Evolutionary conservation across 768 basidiomycete genomes (phyloP).

Genomic region (Termitomyces sp.): DNA sequence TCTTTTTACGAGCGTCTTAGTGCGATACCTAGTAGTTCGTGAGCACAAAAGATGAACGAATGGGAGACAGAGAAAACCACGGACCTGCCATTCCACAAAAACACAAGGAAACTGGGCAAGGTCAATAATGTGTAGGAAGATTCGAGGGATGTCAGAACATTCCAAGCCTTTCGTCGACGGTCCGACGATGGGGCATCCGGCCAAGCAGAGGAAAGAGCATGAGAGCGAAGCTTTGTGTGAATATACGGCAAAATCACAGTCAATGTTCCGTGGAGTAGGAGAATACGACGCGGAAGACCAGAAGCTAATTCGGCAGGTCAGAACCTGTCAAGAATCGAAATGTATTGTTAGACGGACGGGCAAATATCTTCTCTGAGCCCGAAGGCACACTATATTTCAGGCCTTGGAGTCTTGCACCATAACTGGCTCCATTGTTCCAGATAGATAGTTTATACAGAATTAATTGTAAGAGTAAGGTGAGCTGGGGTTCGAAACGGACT

Average conservation of each 20-base stretch:
- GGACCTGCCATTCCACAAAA: slow-evolving; percentile 84
- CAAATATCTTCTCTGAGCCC: slow-evolving; percentile 18
- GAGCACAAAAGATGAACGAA: not conserved
- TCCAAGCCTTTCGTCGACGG: slow-evolving; percentile 71
- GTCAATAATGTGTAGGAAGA: slow-evolving; percentile 59
- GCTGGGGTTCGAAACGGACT: slow-evolving; percentile 69
- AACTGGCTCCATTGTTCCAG: slow-evolving; percentile 77
- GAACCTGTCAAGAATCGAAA: slow-evolving; percentile 3
- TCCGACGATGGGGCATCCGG: slow-evolving; percentile 86
- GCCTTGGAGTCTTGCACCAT: slow-evolving; percentile 82
- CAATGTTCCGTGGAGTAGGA: slow-evolving; percentile 66
- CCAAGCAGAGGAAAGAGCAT: slow-evolving; percentile 85
- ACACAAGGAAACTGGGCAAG: slow-evolving; percentile 75
- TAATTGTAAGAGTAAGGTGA: slow-evolving; percentile 65
- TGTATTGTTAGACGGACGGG: slow-evolving; percentile 33
- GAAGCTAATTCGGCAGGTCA: slow-evolving; percentile 43
- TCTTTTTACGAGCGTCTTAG: slow-evolving; percentile 22
- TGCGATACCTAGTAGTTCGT: slow-evolving; percentile 64
- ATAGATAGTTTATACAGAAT: slow-evolving; percentile 79
- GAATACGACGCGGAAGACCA: slow-evolving; percentile 56
- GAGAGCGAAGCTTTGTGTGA: slow-evolving; percentile 65
- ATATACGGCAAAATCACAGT: slow-evolving; percentile 79
- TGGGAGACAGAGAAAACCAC: not conserved
- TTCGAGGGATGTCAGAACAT: slow-evolving; percentile 61
- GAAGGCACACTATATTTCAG: slow-evolving; percentile 51